Evolutionary conservation across 805 yeast genomes (phyloP).

Genomic region (Komagataella pastoris): DNA sequence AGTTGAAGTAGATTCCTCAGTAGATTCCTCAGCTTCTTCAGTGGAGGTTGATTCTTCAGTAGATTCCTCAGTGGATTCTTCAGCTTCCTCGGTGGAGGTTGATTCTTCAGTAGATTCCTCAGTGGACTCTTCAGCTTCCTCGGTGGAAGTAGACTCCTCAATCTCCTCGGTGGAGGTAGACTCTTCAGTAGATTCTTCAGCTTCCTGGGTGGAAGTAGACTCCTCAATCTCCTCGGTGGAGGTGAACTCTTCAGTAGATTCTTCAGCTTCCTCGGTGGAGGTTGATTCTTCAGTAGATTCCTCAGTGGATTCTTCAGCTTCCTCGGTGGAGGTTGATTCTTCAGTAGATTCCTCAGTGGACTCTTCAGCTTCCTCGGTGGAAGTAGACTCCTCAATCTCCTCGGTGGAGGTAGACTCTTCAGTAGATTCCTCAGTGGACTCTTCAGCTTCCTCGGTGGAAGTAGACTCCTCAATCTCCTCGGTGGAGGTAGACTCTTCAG

Average conservation of each 20-base stretch:
- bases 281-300: background rate
- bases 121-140: too few relatives aligned
- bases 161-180: background rate
- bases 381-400: background rate
- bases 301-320: background rate
- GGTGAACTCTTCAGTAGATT: background rate
- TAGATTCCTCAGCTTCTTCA: background rate
- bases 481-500: background rate
- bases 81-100: background rate
- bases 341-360: background rate
- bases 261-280: background rate
- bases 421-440: background rate
- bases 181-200: background rate
- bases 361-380: background rate
- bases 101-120: background rate
- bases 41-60: too few relatives aligned
- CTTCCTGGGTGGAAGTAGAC: background rate
- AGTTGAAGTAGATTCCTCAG: background rate
- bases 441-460: background rate
- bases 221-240: background rate
- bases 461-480: background rate
- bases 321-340: background rate
- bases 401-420: too few relatives aligned
- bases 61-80: too few relatives aligned
- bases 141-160: too few relatives aligned